A percentile compares a stretch with the other conserved stretches of the same genome.
Conservation (phyloP, 2,329 filamentous ascomycete genomes). For the Zasmidium angulare region DNA sequence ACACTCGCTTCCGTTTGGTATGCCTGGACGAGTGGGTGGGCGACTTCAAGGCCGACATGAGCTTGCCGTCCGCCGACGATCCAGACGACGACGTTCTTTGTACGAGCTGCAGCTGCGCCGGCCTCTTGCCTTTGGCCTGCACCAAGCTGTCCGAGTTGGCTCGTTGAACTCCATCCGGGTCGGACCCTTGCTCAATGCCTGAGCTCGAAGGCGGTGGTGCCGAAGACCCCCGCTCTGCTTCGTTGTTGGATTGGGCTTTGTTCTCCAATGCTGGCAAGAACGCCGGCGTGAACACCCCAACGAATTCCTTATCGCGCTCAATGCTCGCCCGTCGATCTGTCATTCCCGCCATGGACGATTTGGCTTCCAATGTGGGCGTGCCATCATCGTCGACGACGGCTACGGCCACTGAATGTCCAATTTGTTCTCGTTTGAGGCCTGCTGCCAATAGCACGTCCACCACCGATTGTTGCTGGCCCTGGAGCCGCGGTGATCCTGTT, state of each 20-base stretch:
- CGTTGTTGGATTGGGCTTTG: constrained; percentile 11
- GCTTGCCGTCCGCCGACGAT: constrained; percentile 33
- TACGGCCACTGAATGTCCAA: constrained; percentile 19
- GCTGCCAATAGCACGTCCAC: constrained; percentile 26
- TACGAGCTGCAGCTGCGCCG: constrained; percentile 31
- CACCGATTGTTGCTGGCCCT: constrained; percentile 16
- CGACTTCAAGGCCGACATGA: constrained; percentile 37
- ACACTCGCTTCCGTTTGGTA: constrained; percentile 35
- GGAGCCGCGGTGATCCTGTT: constrained; percentile 11
- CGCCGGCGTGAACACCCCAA: constrained; percentile 38
- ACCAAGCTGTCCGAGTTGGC: constrained; percentile 31
- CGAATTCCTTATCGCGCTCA: constrained; percentile 35
- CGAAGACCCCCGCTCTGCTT: constrained; percentile 25
- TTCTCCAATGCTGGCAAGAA: constrained; percentile 36
- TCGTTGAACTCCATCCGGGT: constrained; percentile 17
- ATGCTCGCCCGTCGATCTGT: constrained; percentile 26
- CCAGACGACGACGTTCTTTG: constrained; percentile 37
- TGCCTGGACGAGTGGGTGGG: constrained; percentile 23
- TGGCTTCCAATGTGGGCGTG: constrained; percentile 9
- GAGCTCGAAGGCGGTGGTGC: constrained; percentile 20
- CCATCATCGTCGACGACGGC: constrained; percentile 17
- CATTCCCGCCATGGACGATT: constrained; percentile 22
- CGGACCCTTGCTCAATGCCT: constrained; percentile 1
- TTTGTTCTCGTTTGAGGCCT: constrained; percentile 22
- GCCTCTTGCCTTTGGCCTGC: constrained; percentile 30